Evolutionary conservation across 352 stramenopile genomes (phyloP).

Genomic region (Phytophthora cactorum): DNA sequence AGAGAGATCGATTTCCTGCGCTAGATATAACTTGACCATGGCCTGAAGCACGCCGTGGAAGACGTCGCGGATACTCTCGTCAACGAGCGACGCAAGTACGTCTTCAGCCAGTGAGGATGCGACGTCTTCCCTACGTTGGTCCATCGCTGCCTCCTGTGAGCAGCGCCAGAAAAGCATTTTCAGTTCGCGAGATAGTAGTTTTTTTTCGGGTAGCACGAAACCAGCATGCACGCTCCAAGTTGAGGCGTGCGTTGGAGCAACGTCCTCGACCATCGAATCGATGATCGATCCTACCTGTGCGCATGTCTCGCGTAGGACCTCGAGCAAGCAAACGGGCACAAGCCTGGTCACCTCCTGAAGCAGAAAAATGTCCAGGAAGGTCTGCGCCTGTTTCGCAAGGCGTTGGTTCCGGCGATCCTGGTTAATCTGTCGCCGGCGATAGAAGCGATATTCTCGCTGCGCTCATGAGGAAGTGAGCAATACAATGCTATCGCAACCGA

Average conservation of each 20-base stretch:
- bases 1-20: constrained; percentile 36
- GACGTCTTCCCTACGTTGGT: constrained; percentile 29
- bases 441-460: constrained; percentile 54
- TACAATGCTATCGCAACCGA: no score
- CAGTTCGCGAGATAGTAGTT: no score
- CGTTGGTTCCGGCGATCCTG: constrained; percentile 23
- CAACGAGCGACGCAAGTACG: constrained; percentile 26
- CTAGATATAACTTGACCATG: constrained; percentile 51
- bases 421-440: constrained; percentile 34
- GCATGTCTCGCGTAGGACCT: constrained; percentile 41
- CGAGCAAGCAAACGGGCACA: constrained; percentile 48
- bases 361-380: constrained; percentile 47
- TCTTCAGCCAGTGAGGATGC: constrained; percentile 15
- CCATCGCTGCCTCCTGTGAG: constrained; percentile 21
- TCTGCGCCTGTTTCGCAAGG: constrained; percentile 22
- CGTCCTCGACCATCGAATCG: not conserved
- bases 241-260: no score
- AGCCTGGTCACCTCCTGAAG: constrained; percentile 34
- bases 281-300: constrained; percentile 25
- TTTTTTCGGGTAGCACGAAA: no score
- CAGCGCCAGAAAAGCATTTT: not conserved
- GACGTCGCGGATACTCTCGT: constrained; percentile 34
- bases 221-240: no score
- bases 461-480: not conserved
- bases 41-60: constrained; percentile 43